Evolutionary conservation across 1,284 basidiomycete species (phyloP).

Genomic region (Microbotryum lychnidis-dioicae): DNA sequence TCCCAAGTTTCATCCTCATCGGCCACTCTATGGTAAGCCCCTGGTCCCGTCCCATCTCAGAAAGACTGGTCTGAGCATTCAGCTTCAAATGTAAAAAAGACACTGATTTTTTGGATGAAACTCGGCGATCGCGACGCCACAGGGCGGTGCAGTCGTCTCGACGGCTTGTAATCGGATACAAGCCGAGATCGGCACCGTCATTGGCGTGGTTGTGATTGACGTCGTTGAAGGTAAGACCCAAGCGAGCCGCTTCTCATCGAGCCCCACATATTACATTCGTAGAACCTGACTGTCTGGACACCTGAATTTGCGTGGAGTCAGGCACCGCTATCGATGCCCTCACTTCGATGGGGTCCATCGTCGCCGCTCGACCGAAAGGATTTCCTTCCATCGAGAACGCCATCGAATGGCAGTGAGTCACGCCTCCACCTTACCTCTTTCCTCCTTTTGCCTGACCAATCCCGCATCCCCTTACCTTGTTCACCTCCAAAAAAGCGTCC

Average conservation of each 20-base stretch:
- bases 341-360: conserved; percentile 77
- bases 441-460: too few species aligned
- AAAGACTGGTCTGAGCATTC: too few species aligned
- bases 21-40: conserved; percentile 43
- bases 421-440: too few species aligned
- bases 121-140: conserved; percentile 11
- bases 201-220: conserved; percentile 82
- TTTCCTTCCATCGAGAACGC: conserved; percentile 77
- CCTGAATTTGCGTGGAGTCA: conserved; percentile 36
- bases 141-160: conserved; percentile 77
- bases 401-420: conserved; percentile 87
- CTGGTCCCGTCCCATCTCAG: too few species aligned
- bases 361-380: conserved; percentile 73
- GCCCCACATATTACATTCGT: too few species aligned
- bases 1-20: conserved; percentile 51
- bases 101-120: too few species aligned
- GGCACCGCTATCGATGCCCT: conserved; percentile 90
- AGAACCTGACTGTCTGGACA: too few species aligned
- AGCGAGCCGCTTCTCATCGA: too few species aligned
- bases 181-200: conserved; percentile 58
- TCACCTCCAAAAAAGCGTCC: conserved; percentile 47
- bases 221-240: conserved; percentile 75
- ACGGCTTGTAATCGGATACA: conserved; percentile 60
- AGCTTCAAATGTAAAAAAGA: too few species aligned
- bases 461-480: not conserved